A percentile compares a stretch with the other conserved stretches of the same genome.
Conservation (phyloP, 805 yeast genomes). For the Trichomonascus vanleenenianus region DNA sequence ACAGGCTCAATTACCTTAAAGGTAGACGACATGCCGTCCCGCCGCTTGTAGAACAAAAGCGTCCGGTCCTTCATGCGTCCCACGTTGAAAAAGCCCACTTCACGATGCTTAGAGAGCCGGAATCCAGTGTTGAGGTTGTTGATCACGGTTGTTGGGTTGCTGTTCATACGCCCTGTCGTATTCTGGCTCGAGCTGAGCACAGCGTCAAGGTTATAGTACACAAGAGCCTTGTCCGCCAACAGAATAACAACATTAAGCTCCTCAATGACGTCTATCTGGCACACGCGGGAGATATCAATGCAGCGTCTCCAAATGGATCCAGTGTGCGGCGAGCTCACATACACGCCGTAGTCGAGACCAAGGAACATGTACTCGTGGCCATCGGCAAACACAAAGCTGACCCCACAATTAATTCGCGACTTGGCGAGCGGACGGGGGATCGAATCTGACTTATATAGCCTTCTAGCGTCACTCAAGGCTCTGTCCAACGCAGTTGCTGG, state of each 20-base stretch:
- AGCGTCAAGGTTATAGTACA: slow-evolving; percentile 56
- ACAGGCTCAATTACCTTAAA: slow-evolving; percentile 59
- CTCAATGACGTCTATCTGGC: slow-evolving; percentile 54
- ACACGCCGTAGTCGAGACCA: slow-evolving; percentile 20
- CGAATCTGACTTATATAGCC: slow-evolving; percentile 8
- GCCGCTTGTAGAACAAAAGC: slow-evolving; percentile 49
- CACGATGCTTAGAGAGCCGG: slow-evolving; percentile 29
- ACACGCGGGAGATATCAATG: slow-evolving; percentile 42
- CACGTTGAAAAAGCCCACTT: slow-evolving; percentile 54
- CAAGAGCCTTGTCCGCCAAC: slow-evolving; percentile 49
- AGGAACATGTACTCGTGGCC: slow-evolving; percentile 30
- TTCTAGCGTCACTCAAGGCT: slow-evolving; percentile 20
- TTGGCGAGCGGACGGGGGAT: slow-evolving; percentile 24
- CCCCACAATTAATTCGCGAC: slow-evolving; percentile 35
- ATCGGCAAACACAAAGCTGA: slow-evolving; percentile 39
- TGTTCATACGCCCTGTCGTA: background rate
- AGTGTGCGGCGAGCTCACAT: slow-evolving; percentile 23
- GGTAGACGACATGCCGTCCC: slow-evolving; percentile 40
- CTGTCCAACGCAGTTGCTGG: slow-evolving; percentile 31
- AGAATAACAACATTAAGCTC: slow-evolving; percentile 49
- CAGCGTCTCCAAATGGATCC: slow-evolving; percentile 50
- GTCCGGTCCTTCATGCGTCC: slow-evolving; percentile 62
- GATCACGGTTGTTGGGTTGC: background rate
- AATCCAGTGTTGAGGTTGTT: slow-evolving; percentile 35
- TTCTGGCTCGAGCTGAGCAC: slow-evolving; percentile 31